phyloP scores from a whole-genome alignment of 2,329 filamentous ascomycete genomes.

The Beauveria scarabaeidicola region DNA sequence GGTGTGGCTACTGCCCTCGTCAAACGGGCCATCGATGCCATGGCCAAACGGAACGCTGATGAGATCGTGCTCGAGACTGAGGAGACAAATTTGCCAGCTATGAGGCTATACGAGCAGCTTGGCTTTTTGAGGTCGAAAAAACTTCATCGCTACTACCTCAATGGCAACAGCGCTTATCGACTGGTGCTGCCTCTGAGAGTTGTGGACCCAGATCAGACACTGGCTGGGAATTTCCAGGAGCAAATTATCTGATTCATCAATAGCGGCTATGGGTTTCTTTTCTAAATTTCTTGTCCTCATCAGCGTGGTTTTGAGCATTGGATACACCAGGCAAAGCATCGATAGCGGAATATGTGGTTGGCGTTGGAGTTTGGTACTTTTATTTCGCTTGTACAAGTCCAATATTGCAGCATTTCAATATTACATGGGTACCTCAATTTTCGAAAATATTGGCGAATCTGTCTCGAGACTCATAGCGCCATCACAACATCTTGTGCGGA shows the following conservation, averaged over 20 bases:
- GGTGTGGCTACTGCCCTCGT: constrained; percentile 87
- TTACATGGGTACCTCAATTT: too few relatives aligned
- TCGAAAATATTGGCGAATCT: too few relatives aligned
- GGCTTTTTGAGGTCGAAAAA: constrained; percentile 91
- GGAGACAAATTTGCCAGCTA: constrained; percentile 80
- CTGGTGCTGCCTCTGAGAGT: constrained; percentile 71
- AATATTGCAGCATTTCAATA: not conserved
- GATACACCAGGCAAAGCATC: constrained; percentile 1
- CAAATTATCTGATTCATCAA: constrained; percentile 10
- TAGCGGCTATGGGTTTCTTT: not conserved
- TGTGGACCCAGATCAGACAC: constrained; percentile 31
- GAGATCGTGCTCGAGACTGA: constrained; percentile 96
- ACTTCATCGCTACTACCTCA: constrained; percentile 89
- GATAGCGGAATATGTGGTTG: not conserved
- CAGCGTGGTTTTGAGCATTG: not conserved
- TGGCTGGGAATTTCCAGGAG: constrained; percentile 28
- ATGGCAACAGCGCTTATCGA: constrained; percentile 89
- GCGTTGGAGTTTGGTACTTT: constrained; percentile 2
- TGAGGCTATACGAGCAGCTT: constrained; percentile 85
- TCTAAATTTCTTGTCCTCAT: not conserved
- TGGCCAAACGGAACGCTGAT: constrained; percentile 76
- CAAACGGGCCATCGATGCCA: constrained; percentile 82
- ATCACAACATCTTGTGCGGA: not conserved
- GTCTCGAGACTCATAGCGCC: not conserved
- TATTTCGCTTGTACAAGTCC: not conserved